phyloP scores from a whole-genome alignment of 2,329 filamentous ascomycete species.

The Fusarium protoensiforme region DNA sequence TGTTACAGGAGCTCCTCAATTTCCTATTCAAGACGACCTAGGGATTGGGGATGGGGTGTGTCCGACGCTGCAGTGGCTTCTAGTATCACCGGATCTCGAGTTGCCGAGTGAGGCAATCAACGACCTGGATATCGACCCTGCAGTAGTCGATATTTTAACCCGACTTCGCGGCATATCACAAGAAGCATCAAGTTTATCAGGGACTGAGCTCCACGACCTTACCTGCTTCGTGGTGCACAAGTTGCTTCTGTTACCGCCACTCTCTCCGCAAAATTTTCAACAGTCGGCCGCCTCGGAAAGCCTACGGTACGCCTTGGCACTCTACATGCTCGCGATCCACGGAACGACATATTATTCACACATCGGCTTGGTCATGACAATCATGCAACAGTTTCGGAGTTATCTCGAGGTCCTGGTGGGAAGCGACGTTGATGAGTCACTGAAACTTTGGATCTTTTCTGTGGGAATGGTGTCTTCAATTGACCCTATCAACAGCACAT shows the following conservation, averaged over 20 bases:
- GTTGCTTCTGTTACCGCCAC: constrained; percentile 49
- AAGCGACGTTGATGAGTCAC: constrained; percentile 25
- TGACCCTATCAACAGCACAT: constrained; percentile 41
- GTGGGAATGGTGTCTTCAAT: constrained; percentile 53
- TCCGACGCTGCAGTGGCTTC: constrained; percentile 61
- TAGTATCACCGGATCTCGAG: constrained; percentile 33
- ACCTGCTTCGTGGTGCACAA: constrained; percentile 65
- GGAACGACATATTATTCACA: constrained; percentile 68
- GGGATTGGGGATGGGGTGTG: constrained; percentile 61
- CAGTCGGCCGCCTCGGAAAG: constrained; percentile 51
- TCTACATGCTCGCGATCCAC: constrained; percentile 65
- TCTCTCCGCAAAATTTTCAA: constrained; percentile 5
- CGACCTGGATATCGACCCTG: constrained; percentile 46
- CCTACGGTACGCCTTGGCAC: constrained; percentile 57
- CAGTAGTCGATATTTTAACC: constrained; percentile 50
- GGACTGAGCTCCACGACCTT: constrained; percentile 63
- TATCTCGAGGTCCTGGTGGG: constrained; percentile 41
- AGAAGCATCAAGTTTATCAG: constrained; percentile 43
- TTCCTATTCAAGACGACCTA: constrained; percentile 60
- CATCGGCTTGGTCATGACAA: constrained; percentile 49
- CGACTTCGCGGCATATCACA: constrained; percentile 59
- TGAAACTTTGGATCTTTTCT: constrained; percentile 56
- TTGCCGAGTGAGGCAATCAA: constrained; percentile 23
- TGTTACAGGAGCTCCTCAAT: constrained; percentile 63
- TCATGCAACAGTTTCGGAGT: constrained; percentile 47